phyloP scores from a whole-genome alignment of 1,284 basidiomycete species.

The Thecaphora thlaspeos region DNA sequence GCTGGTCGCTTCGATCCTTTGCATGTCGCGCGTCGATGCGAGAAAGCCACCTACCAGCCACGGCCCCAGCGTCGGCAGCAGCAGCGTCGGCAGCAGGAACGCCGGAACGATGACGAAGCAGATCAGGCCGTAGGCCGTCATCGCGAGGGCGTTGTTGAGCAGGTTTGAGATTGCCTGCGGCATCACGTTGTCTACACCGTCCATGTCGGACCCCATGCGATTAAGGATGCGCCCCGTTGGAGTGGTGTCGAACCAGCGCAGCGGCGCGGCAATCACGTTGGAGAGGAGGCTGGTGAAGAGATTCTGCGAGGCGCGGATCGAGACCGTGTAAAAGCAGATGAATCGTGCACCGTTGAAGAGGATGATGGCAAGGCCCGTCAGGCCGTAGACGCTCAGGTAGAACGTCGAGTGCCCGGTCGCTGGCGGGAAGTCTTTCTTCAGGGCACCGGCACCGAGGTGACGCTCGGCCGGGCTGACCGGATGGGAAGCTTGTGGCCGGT shows the following conservation, averaged over 20 bases:
- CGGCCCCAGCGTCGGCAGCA: slow-evolving; percentile 32
- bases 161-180: slow-evolving; percentile 40
- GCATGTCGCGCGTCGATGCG: slow-evolving; percentile 45
- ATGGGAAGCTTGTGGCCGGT: background rate
- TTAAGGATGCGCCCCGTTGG: slow-evolving; percentile 51
- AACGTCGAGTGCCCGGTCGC: slow-evolving; percentile 16
- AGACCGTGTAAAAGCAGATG: slow-evolving; percentile 29
- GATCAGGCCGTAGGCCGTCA: slow-evolving; percentile 41
- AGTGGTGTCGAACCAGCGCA: slow-evolving; percentile 52
- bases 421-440: slow-evolving; percentile 14
- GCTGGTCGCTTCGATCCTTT: slow-evolving; percentile 54
- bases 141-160: slow-evolving; percentile 26
- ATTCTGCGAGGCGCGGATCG: slow-evolving; percentile 28
- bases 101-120: slow-evolving; percentile 47
- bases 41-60: slow-evolving; percentile 47
- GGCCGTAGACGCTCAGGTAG: slow-evolving; percentile 29
- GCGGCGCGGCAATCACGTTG: slow-evolving; percentile 42
- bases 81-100: slow-evolving; percentile 31
- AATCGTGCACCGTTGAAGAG: slow-evolving; percentile 24
- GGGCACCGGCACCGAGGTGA: too few species aligned
- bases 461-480: too few species aligned
- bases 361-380: slow-evolving; percentile 27
- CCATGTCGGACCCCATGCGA: slow-evolving; percentile 52
- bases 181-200: slow-evolving; percentile 47
- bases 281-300: slow-evolving; percentile 44